Percentiles rank a stretch among this genome's conserved stretches.
Conservation (phyloP, 2,329 filamentous ascomycete species). For the Pestalotiopsis sp. region DNA sequence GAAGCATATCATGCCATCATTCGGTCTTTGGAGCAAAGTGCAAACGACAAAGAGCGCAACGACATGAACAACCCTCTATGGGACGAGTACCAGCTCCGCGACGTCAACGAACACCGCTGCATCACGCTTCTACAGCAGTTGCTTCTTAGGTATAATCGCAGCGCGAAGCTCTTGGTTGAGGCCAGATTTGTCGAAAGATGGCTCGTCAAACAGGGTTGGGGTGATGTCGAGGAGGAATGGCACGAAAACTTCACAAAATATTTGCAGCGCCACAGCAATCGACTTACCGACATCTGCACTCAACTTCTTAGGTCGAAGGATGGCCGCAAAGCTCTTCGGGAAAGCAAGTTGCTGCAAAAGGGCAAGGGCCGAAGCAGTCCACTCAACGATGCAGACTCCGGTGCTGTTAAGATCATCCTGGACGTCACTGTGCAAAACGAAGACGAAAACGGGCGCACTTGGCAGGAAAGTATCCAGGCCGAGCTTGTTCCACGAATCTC, state of each 20-base stretch:
- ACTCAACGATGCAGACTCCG: conserved; percentile 26
- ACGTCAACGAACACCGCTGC: conserved; percentile 63
- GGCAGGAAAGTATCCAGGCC: conserved; percentile 31
- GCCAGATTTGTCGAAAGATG: conserved; percentile 72
- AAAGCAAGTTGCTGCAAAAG: conserved; percentile 48
- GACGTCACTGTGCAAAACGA: conserved; percentile 37
- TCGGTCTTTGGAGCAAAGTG: conserved; percentile 60
- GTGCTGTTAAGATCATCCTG: conserved; percentile 35
- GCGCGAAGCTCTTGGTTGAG: conserved; percentile 59
- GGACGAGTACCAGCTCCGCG: conserved; percentile 66
- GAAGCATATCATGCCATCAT: conserved; percentile 61
- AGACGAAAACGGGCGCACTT: conserved; percentile 27
- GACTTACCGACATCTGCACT: conserved; percentile 54
- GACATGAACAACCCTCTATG: conserved; percentile 57
- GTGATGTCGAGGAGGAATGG: conserved; percentile 54
- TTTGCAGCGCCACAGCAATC: conserved; percentile 52
- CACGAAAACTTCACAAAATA: conserved; percentile 57
- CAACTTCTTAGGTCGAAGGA: conserved; percentile 50
- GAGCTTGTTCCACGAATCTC: conserved; percentile 40
- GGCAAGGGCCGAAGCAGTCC: conserved; percentile 25
- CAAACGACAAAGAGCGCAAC: conserved; percentile 52
- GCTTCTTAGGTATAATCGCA: conserved; percentile 53
- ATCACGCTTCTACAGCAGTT: conserved; percentile 62
- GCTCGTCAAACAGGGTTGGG: conserved; percentile 76
- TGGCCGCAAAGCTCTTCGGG: conserved; percentile 56